A percentile compares a stretch with the other conserved stretches of the same genome.
These are phyloP conservation scores for Cordyceps cicadae DNA, from an alignment of 2,329 filamentous ascomycete genomes.

Conservation along the genomic window DNA sequence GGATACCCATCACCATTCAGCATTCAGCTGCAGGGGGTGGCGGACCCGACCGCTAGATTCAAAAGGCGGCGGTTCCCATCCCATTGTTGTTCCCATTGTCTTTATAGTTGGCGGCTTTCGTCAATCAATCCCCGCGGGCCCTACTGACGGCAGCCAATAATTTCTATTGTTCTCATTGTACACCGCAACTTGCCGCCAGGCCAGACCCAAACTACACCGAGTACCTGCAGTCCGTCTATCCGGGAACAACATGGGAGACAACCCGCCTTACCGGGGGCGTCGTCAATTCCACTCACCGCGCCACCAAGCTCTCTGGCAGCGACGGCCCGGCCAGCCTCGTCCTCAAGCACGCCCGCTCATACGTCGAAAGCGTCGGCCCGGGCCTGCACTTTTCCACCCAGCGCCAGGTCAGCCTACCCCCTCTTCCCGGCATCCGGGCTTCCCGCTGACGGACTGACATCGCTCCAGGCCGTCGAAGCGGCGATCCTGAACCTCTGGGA, in stretches of 20 bases:
- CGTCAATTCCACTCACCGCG: conserved; percentile 15
- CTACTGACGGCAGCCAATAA: neutral
- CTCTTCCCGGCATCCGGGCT: neutral
- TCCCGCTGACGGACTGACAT: neutral
- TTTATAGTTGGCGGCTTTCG: neutral
- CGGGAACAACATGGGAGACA: conserved; percentile 10
- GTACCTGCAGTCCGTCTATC: conserved; percentile 13
- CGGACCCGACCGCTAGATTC: neutral
- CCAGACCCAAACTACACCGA: conserved; percentile 4
- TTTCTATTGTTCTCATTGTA: neutral
- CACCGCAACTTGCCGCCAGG: neutral
- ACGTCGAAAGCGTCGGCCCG: conserved; percentile 13
- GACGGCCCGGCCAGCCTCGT: conserved; percentile 13
- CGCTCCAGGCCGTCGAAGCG: conserved; percentile 11
- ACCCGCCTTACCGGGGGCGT: conserved; percentile 13
- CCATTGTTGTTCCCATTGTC: neutral
- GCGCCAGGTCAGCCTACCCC: conserved; percentile 11
- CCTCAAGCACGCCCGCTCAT: conserved; percentile 16
- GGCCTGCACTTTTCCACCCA: conserved; percentile 13
- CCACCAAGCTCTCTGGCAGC: conserved; percentile 8
- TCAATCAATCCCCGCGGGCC: neutral
- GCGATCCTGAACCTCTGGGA: conserved; percentile 10
- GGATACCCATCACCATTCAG: neutral
- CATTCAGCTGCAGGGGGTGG: neutral
- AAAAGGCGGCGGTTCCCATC: neutral